Conservation (phyloP, 305 asterid genomes). For the Fraxinus velutina region DNA sequence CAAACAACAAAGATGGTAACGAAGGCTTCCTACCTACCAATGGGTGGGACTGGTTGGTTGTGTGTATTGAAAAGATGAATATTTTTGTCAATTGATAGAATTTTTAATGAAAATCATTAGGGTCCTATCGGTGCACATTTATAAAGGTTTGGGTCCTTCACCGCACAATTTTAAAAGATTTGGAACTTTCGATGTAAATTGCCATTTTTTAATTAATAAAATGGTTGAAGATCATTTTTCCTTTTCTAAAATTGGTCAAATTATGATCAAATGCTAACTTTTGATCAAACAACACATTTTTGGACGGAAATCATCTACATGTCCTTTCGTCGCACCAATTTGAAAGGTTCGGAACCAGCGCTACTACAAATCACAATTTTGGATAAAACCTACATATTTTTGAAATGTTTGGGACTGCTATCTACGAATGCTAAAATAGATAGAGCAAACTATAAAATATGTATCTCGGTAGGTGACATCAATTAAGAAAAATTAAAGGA, state of each 20-base stretch:
- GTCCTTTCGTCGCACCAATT: not conserved
- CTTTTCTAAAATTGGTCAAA: not conserved
- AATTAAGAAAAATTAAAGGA: too few relatives aligned
- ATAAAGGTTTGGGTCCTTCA: not conserved
- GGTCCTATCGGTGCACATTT: not conserved
- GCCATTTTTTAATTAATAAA: not conserved
- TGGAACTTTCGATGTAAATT: not conserved
- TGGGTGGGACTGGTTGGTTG: not conserved
- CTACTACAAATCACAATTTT: not conserved
- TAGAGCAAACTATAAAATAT: not conserved
- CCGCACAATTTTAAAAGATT: not conserved
- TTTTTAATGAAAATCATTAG: too few relatives aligned
- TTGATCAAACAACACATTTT: not conserved
- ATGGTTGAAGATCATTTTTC: not conserved
- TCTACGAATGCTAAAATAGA: not conserved
- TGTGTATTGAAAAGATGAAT: too few relatives aligned
- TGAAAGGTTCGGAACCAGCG: not conserved
- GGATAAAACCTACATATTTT: not conserved
- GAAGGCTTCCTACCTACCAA: not conserved
- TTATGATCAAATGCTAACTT: not conserved
- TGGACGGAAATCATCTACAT: not conserved
- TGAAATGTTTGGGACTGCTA: not conserved
- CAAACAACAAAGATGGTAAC: not conserved
- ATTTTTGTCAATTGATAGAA: not conserved
- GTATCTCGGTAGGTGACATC: not conserved